These are phyloP conservation scores for Leishmania lainsoni DNA, from an alignment of 208 protist species.

Conservation along the genomic window DNA sequence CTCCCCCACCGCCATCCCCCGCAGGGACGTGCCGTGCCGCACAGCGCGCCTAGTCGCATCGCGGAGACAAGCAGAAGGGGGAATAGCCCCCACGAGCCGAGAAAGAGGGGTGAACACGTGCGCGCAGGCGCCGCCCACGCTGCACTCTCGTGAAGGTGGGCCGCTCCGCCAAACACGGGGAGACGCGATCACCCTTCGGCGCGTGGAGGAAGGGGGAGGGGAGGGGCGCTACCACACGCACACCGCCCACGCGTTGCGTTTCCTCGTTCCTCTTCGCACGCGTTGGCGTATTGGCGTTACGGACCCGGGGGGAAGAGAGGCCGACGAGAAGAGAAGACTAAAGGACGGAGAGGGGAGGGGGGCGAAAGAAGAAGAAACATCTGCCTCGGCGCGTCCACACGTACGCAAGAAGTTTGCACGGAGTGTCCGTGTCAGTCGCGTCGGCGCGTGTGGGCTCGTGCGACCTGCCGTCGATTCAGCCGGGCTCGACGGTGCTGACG, in stretches of 20 bases:
- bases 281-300: too few species aligned
- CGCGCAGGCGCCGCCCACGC: neutral
- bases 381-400: neutral
- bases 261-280: too few species aligned
- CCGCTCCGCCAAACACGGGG: too few species aligned
- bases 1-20: neutral
- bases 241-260: too few species aligned
- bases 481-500: neutral
- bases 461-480: neutral
- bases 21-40: too few species aligned
- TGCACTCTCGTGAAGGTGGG: too few species aligned
- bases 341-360: neutral
- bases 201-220: neutral
- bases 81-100: neutral
- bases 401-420: neutral
- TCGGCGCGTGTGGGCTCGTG: neutral
- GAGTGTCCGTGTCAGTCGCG: neutral
- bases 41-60: constrained; percentile 1
- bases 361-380: neutral
- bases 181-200: neutral
- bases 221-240: too few species aligned
- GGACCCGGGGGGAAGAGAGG: too few species aligned
- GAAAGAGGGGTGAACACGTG: neutral
- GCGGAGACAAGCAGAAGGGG: constrained; percentile 14
- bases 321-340: neutral